phyloP scores from a whole-genome alignment of 164 flowering plant genomes.

The Nymphaea colorata region DNA sequence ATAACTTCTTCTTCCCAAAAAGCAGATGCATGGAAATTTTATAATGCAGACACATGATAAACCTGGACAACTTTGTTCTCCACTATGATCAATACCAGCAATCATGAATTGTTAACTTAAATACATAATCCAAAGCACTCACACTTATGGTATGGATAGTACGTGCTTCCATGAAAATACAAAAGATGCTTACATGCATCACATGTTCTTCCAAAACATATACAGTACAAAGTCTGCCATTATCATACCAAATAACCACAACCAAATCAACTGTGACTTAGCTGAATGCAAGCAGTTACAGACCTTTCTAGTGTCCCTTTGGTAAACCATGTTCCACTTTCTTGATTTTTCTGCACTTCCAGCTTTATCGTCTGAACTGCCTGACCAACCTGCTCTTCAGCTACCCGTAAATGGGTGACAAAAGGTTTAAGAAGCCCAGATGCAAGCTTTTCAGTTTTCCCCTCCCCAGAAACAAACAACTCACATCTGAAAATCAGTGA shows the following conservation, averaged over 20 bases:
- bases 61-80: too few relatives aligned
- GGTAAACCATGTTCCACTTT: constrained; percentile 77
- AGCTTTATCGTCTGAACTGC: constrained; percentile 67
- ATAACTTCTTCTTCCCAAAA: too few relatives aligned
- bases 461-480: constrained; percentile 65
- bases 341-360: constrained; percentile 43
- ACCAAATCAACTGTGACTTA: background rate
- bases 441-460: constrained; percentile 81
- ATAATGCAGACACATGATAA: too few relatives aligned
- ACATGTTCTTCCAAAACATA: too few relatives aligned
- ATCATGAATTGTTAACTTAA: too few relatives aligned
- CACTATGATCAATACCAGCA: too few relatives aligned
- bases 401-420: constrained; percentile 67
- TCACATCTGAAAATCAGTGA: constrained; percentile 53
- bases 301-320: constrained; percentile 98
- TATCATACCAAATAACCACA: background rate
- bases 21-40: too few relatives aligned
- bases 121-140: too few relatives aligned
- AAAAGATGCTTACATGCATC: too few relatives aligned
- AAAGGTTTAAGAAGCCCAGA: constrained; percentile 88
- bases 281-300: background rate
- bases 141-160: too few relatives aligned
- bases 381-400: constrained; percentile 65
- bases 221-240: background rate
- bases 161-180: too few relatives aligned